Evolutionary conservation across 2,329 filamentous ascomycete genomes (phyloP).

Genomic region (Ophiostoma ulmi): DNA sequence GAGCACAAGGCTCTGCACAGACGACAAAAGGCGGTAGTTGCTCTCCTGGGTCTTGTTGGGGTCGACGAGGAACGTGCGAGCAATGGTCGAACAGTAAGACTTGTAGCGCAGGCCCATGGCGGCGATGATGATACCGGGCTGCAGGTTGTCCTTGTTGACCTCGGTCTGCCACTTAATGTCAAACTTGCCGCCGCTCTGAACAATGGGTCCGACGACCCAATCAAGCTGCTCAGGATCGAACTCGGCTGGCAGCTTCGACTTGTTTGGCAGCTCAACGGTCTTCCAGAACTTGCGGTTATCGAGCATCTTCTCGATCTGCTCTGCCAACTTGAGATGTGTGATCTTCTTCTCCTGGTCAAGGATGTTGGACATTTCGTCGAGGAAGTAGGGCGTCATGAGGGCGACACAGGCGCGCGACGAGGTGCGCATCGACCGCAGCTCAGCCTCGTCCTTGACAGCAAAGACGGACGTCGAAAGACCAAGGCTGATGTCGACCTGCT

Average conservation of each 20-base stretch:
- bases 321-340: slow-evolving; percentile 78
- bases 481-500: slow-evolving; percentile 78
- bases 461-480: slow-evolving; percentile 81
- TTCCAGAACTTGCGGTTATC: slow-evolving; percentile 94
- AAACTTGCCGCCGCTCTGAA: slow-evolving; percentile 94
- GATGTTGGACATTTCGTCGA: slow-evolving; percentile 96
- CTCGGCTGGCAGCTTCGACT: slow-evolving; percentile 73
- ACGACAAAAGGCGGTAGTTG: slow-evolving; percentile 83
- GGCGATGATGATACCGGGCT: slow-evolving; percentile 89
- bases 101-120: slow-evolving; percentile 91
- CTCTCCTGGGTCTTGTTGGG: slow-evolving; percentile 93
- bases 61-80: slow-evolving; percentile 91
- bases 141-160: slow-evolving; percentile 74
- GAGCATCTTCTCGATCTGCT: slow-evolving; percentile 84
- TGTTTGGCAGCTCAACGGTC: slow-evolving; percentile 62
- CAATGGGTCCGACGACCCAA: slow-evolving; percentile 84
- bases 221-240: slow-evolving; percentile 87
- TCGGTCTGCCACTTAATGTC: slow-evolving; percentile 77
- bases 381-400: slow-evolving; percentile 91
- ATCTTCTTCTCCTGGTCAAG: slow-evolving; percentile 97
- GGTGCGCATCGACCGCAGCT: slow-evolving; percentile 88
- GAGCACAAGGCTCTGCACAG: slow-evolving; percentile 81
- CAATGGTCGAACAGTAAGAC: slow-evolving; percentile 89
- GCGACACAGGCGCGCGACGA: slow-evolving; percentile 91
- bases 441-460: slow-evolving; percentile 89